These are phyloP conservation scores for Penicillium sp. DNA, from an alignment of 2,329 filamentous ascomycete genomes.

Conservation along the genomic window DNA sequence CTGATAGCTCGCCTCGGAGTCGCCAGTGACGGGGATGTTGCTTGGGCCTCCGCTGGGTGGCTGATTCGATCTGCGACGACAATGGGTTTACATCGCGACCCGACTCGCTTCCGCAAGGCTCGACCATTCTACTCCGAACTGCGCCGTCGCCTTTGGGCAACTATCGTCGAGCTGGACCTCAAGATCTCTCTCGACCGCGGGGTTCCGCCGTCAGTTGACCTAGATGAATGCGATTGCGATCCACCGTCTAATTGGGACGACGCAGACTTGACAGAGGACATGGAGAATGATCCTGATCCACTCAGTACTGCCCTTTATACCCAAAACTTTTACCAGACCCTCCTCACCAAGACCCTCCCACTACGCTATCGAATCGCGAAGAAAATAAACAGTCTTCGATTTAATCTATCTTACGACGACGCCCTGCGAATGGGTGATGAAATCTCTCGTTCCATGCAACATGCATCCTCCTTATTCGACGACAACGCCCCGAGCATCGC, in stretches of 20 bases:
- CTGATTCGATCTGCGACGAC: slow-evolving; percentile 43
- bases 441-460: slow-evolving; percentile 24
- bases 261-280: slow-evolving; percentile 28
- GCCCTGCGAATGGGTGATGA: slow-evolving; percentile 32
- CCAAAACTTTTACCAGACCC: slow-evolving; percentile 28
- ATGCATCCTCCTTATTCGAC: slow-evolving; percentile 24
- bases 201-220: slow-evolving; percentile 32
- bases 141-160: slow-evolving; percentile 47
- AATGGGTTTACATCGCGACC: slow-evolving; percentile 45
- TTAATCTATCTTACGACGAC: slow-evolving; percentile 34
- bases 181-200: slow-evolving; percentile 38
- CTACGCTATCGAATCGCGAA: slow-evolving; percentile 32
- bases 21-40: slow-evolving; percentile 32
- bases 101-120: slow-evolving; percentile 33
- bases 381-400: slow-evolving; percentile 31
- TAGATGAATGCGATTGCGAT: slow-evolving; percentile 39
- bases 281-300: slow-evolving; percentile 25
- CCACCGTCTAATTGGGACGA: slow-evolving; percentile 42
- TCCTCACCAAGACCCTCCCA: slow-evolving; percentile 29
- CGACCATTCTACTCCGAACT: slow-evolving; percentile 44
- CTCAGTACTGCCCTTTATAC: slow-evolving; percentile 19
- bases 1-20: slow-evolving; percentile 34
- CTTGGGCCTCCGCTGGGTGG: slow-evolving; percentile 39
- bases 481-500: slow-evolving; percentile 12
- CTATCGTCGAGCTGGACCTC: slow-evolving; percentile 43